Evolutionary conservation across 805 yeast genomes (phyloP).

Genomic region (Candida sphagnicola): DNA sequence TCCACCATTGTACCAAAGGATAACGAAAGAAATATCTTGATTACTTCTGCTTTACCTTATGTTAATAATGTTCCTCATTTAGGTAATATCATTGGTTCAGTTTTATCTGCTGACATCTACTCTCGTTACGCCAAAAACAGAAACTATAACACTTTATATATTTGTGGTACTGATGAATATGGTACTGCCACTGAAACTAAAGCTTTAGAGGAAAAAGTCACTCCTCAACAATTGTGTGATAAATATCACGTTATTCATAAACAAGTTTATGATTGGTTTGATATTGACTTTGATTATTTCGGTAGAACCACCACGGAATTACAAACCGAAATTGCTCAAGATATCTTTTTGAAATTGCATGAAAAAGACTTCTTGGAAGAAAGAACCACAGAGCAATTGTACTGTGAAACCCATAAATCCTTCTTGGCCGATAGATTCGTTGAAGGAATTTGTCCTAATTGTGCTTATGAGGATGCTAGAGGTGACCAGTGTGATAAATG

Average conservation of each 20-base stretch:
- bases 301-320: constrained; percentile 92
- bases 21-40: constrained; percentile 73
- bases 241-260: constrained; percentile 84
- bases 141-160: constrained; percentile 77
- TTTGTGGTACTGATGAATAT: constrained; percentile 98
- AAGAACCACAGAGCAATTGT: constrained; percentile 82
- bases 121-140: constrained; percentile 87
- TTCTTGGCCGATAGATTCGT: constrained; percentile 95
- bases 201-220: constrained; percentile 88
- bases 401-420: constrained; percentile 86
- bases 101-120: constrained; percentile 89
- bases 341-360: constrained; percentile 72
- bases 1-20: constrained; percentile 53
- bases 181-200: constrained; percentile 99
- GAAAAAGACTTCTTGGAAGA: constrained; percentile 82
- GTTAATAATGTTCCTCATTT: constrained; percentile 98
- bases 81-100: constrained; percentile 96
- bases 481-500: constrained; percentile 99
- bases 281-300: constrained; percentile 88
- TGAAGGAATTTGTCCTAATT: constrained; percentile 96
- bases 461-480: constrained; percentile 94
- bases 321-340: constrained; percentile 96
- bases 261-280: constrained; percentile 95
- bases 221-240: constrained; percentile 87
- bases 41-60: constrained; percentile 96